Evolutionary conservation across 2,329 filamentous ascomycete genomes (phyloP).

Genomic region (Metarhizium anisopliae): DNA sequence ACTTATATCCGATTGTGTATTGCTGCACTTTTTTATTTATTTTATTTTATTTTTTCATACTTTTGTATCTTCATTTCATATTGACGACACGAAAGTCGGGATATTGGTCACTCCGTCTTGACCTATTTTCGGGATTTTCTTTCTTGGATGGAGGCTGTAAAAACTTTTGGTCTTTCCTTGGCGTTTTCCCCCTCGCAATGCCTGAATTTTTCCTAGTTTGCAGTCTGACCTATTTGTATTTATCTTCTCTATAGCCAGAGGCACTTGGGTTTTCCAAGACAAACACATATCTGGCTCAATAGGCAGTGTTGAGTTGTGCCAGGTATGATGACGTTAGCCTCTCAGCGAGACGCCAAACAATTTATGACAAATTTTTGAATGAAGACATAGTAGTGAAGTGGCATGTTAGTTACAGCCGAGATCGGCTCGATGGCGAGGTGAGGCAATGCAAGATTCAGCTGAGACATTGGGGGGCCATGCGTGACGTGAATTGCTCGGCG

Average conservation of each 20-base stretch:
- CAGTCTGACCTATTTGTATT: neutral
- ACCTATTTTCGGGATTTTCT: neutral
- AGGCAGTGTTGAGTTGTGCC: neutral
- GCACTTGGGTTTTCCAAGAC: neutral
- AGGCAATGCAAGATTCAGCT: neutral
- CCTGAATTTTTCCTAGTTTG: neutral
- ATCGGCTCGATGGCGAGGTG: no score
- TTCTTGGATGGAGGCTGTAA: neutral
- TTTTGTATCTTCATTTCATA: neutral
- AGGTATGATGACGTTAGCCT: neutral
- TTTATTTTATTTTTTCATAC: neutral
- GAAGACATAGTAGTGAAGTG: neutral
- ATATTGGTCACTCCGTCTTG: neutral
- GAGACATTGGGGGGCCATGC: neutral
- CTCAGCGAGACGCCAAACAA: neutral
- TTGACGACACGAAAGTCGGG: neutral
- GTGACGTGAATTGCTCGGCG: neutral
- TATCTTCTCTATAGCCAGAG: neutral
- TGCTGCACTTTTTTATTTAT: neutral
- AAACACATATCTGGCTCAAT: neutral
- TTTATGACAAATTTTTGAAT: neutral
- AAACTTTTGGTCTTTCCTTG: constrained; percentile 1
- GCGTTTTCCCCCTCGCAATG: neutral
- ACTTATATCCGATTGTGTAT: constrained; percentile 1
- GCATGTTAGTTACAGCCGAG: neutral